These are phyloP conservation scores for Nelumbo lutea DNA, from an alignment of 164 flowering plant species.

Conservation along the genomic window DNA sequence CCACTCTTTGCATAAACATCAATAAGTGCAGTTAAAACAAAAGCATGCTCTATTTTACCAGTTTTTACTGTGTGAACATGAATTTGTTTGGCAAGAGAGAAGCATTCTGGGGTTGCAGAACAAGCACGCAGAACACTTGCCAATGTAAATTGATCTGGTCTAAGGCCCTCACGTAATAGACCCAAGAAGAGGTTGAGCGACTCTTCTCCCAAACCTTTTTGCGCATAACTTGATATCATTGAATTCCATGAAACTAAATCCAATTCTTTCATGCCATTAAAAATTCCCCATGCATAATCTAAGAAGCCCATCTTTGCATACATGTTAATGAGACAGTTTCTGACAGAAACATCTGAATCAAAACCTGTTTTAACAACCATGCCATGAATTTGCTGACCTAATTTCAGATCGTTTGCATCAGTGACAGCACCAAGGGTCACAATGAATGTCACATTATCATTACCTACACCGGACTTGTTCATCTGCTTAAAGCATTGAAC, in stretches of 20 bases:
- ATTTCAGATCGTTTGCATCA: conserved; percentile 16
- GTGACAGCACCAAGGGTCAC: conserved; percentile 32
- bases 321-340: conserved; percentile 52
- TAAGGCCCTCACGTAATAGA: conserved; percentile 26
- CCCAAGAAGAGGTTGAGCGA: conserved; percentile 25
- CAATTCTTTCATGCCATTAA: conserved; percentile 31
- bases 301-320: conserved; percentile 35
- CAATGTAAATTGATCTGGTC: conserved; percentile 48
- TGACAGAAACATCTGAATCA: conserved; percentile 24
- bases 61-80: conserved; percentile 47
- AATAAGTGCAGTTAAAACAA: conserved; percentile 47
- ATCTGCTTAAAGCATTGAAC: conserved; percentile 35
- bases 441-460: conserved; percentile 39
- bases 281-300: conserved; percentile 25
- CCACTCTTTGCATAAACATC: conserved; percentile 46
- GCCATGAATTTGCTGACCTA: conserved; percentile 47
- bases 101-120: conserved; percentile 25
- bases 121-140: conserved; percentile 52
- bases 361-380: conserved; percentile 34
- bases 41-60: conserved; percentile 28
- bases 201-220: conserved; percentile 28
- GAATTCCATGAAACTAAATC: conserved; percentile 64
- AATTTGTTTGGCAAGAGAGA: conserved; percentile 35
- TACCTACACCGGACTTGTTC: conserved; percentile 21
- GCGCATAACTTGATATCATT: conserved; percentile 41